Base-by-base conservation (phyloP, 2,329 filamentous ascomycete species). In the Colletotrichum euphorbiae region DNA sequence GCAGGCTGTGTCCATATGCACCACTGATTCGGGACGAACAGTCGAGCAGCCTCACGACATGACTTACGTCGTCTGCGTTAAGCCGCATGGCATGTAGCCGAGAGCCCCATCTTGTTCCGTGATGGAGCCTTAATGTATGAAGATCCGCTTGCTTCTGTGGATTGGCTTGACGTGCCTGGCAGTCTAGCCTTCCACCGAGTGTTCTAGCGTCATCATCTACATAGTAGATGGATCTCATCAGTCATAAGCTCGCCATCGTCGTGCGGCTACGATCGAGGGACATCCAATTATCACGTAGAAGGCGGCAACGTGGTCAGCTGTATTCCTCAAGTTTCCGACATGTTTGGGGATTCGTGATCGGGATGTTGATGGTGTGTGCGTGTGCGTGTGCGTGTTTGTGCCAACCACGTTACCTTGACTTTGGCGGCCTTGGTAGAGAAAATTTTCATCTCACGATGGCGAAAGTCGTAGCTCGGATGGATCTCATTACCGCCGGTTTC, bases 151-250 rank as follows among this genome's bases (percentile, higher is more conserved):
- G 38, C 57, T 69, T 60, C 69, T 62, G 62, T 60, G 19, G 46
- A 48, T 61, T 63, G 64, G 63, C 58, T 58, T 43, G 54, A 45
- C 42, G 45, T 62, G 57, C 57, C 57, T 69, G 51, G 43, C 50
- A 7, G 50, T 69, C 51, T 36, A 67, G 67, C 54, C 54, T 68
- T 68, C 65, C 61, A 65, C 57, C 28, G 52, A 24, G 52, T 36
- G 43, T 57, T 69, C 56, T 62, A 69, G 56, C 56, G 55, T 56
- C 62, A 61, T 56, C 36, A 33, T 21, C 28, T 13, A n/a, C n/a
- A n/a, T n/a, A n/a, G n/a, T n/a, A 6, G 57, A 70, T 69, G 69
- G 69, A 62, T 69, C 56, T 66, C 65, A 70, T 70, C 66, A 69
- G 68, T 64, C 68, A 69, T 50, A 62, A 67, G 60, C 65, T 68